phyloP scores from a whole-genome alignment of 441 rosid species.

The Rhodomyrtus psidioides region DNA sequence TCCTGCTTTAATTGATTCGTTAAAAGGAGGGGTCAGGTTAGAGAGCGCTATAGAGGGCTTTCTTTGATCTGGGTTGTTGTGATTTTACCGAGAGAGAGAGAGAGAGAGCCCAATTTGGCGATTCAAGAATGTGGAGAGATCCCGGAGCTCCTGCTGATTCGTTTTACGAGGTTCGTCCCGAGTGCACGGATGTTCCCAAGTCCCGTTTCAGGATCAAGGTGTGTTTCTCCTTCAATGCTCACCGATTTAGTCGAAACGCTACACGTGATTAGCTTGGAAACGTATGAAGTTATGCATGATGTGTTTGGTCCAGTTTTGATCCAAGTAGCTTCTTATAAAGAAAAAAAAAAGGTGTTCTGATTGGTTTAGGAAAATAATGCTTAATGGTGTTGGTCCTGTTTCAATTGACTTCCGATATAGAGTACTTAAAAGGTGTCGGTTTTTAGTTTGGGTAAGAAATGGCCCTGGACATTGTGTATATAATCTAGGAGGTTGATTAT shows the following conservation, averaged over 20 bases:
- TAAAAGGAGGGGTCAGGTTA: background rate
- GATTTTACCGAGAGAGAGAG: background rate
- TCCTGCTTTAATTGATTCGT: background rate
- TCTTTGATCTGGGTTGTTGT: background rate
- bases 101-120: background rate
- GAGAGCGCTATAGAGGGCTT: background rate
- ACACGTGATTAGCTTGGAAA: background rate
- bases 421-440: background rate
- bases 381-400: background rate
- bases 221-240: slow-evolving; percentile 1
- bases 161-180: slow-evolving; percentile 80
- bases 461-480: background rate
- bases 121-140: slow-evolving; percentile 50
- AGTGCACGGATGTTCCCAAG: slow-evolving; percentile 81
- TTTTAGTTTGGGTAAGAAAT: background rate
- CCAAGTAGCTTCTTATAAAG: background rate
- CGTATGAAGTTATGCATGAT: background rate
- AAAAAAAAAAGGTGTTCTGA: background rate
- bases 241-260: background rate
- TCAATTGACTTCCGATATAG: background rate
- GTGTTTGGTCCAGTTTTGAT: background rate
- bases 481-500: background rate
- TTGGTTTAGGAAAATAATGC: background rate
- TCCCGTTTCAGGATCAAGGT: slow-evolving; percentile 87
- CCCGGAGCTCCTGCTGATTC: slow-evolving; percentile 70